These are phyloP conservation scores for Fusarium hainanense DNA, from an alignment of 2,329 filamentous ascomycete species.

Conservation along the genomic window DNA sequence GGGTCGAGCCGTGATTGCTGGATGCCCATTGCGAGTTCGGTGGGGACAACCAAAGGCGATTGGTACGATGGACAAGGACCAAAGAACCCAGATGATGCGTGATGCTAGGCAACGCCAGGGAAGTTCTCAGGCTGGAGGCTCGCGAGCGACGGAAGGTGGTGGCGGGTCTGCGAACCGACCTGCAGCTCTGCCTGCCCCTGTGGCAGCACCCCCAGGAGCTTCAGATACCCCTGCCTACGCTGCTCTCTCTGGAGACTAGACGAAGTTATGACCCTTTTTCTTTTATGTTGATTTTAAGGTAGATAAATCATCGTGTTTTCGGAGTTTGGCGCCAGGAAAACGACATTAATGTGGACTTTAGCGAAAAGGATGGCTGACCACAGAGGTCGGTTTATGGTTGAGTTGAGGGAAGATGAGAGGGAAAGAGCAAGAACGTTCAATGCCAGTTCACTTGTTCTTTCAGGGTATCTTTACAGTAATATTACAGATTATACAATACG, in stretches of 20 bases:
- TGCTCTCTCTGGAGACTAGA: slow-evolving; percentile 83
- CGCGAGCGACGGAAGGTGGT: slow-evolving; percentile 48
- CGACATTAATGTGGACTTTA: slow-evolving; percentile 24
- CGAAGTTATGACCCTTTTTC: slow-evolving; percentile 37
- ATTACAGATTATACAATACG: slow-evolving; percentile 47
- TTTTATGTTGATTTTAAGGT: slow-evolving; percentile 17
- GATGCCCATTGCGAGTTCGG: slow-evolving; percentile 87
- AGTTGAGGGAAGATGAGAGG: slow-evolving; percentile 26
- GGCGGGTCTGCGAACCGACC: slow-evolving; percentile 42
- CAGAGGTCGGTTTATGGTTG: slow-evolving; percentile 13
- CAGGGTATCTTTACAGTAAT: slow-evolving; percentile 50
- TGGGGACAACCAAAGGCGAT: slow-evolving; percentile 95
- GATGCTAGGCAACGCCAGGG: slow-evolving; percentile 67
- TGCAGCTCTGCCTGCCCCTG: slow-evolving; percentile 49
- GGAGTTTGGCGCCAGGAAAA: slow-evolving; percentile 45
- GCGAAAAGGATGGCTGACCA: slow-evolving; percentile 34
- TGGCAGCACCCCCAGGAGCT: slow-evolving; percentile 83
- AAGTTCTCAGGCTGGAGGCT: slow-evolving; percentile 25
- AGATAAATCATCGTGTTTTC: slow-evolving; percentile 27
- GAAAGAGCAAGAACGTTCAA: slow-evolving; percentile 35
- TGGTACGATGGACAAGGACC: slow-evolving; percentile 89
- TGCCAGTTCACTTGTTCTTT: slow-evolving; percentile 37
- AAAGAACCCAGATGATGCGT: slow-evolving; percentile 81
- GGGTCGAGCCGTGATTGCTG: slow-evolving; percentile 88
- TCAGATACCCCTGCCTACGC: slow-evolving; percentile 82